These are phyloP conservation scores for Tylopilus intermedius DNA, from an alignment of 768 basidiomycete genomes.

Conservation along the genomic window DNA sequence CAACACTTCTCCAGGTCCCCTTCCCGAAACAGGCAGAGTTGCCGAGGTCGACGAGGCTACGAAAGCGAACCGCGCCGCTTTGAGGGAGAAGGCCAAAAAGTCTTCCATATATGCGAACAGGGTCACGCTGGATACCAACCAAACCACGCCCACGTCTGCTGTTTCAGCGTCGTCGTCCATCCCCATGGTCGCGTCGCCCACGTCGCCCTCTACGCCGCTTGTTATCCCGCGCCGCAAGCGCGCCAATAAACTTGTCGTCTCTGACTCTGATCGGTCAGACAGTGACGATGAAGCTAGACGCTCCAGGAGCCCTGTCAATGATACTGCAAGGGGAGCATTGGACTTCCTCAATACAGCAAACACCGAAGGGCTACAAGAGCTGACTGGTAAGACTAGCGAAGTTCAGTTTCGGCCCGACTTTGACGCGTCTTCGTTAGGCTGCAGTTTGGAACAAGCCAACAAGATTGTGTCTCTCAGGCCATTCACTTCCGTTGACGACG, in stretches of 20 bases:
- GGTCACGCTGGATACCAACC: conserved; percentile 43
- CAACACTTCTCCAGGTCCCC: conserved; percentile 14
- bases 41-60: conserved; percentile 71
- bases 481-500: conserved; percentile 69
- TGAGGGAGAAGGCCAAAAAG: conserved; percentile 71
- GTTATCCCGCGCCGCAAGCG: conserved; percentile 46
- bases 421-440: conserved; percentile 44
- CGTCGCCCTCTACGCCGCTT: conserved; percentile 40
- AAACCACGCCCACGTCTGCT: conserved; percentile 35
- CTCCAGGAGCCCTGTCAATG: conserved; percentile 32
- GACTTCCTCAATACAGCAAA: conserved; percentile 65
- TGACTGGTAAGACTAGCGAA: conserved; percentile 53
- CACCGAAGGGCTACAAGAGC: conserved; percentile 61
- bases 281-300: conserved; percentile 40
- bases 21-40: conserved; percentile 51
- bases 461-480: conserved; percentile 76
- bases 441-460: conserved; percentile 74
- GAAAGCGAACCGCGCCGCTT: conserved; percentile 59
- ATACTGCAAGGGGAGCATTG: conserved; percentile 49
- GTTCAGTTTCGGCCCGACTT: not conserved
- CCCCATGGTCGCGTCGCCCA: conserved; percentile 32
- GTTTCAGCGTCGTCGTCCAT: conserved; percentile 27
- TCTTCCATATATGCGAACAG: conserved; percentile 80
- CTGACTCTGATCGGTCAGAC: conserved; percentile 53
- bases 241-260: conserved; percentile 56